These are phyloP conservation scores for Phytophthora litchii DNA, from an alignment of 352 stramenopile species.

Conservation along the genomic window DNA sequence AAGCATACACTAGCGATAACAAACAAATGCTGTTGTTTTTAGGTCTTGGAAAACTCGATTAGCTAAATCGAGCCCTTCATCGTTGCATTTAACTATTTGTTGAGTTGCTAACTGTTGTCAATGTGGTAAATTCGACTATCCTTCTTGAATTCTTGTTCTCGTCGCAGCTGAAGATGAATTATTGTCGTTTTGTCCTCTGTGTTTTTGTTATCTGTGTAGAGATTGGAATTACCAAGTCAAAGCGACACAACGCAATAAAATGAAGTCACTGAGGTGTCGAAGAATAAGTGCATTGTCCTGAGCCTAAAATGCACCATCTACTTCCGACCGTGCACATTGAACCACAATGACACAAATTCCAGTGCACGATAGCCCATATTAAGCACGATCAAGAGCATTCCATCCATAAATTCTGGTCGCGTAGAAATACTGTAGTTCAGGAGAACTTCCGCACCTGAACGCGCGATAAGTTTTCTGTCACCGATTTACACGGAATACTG, in stretches of 20 bases:
- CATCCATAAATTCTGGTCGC: constrained; percentile 30
- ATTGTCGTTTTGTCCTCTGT: too few species aligned
- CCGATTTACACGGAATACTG: constrained; percentile 40
- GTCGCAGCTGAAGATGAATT: too few species aligned
- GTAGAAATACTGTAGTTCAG: constrained; percentile 52
- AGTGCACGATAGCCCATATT: constrained; percentile 37
- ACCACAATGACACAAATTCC: constrained; percentile 32
- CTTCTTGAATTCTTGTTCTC: too few species aligned
- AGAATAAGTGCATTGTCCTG: too few species aligned
- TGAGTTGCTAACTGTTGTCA: too few species aligned
- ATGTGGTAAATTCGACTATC: too few species aligned
- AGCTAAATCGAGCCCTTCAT: not conserved
- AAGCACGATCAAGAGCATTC: constrained; percentile 37
- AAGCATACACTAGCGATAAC: not conserved
- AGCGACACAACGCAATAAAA: not conserved
- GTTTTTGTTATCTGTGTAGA: too few species aligned
- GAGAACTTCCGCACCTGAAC: constrained; percentile 35
- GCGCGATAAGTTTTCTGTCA: constrained; percentile 32
- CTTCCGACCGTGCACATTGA: constrained; percentile 23
- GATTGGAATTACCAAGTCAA: too few species aligned
- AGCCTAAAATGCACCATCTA: too few species aligned
- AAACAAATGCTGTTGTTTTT: not conserved
- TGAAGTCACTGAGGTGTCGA: not conserved
- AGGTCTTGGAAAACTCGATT: not conserved
- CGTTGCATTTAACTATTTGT: too few species aligned